These are phyloP conservation scores for Immersiella caudata DNA, from an alignment of 495 filamentous ascomycete genomes.

Conservation along the genomic window DNA sequence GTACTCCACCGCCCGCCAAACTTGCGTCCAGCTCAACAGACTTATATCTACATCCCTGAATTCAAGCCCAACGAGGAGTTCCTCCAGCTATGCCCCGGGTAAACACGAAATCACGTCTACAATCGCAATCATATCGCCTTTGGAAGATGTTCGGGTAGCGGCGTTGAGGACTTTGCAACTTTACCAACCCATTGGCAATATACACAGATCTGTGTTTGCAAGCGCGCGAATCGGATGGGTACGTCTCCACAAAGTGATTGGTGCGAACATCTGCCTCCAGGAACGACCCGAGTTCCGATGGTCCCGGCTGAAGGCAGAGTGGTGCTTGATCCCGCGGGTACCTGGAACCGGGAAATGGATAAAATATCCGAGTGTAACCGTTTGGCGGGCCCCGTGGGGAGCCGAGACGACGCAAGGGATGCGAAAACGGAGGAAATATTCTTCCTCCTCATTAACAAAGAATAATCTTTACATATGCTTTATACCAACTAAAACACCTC, in stretches of 20 bases:
- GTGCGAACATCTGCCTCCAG: neutral
- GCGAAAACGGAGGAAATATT: neutral
- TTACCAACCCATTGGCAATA: neutral
- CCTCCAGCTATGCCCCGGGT: neutral
- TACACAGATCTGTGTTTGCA: neutral
- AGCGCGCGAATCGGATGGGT: neutral
- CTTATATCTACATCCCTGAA: neutral
- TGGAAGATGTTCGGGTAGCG: neutral
- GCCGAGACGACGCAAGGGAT: neutral
- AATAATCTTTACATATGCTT: too few species aligned
- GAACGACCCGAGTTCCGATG: neutral
- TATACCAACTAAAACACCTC: too few species aligned
- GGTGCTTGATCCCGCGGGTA: neutral
- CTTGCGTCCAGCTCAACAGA: neutral
- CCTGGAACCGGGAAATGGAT: slow-evolving; percentile 3
- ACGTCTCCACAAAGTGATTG: neutral
- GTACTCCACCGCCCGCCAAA: neutral
- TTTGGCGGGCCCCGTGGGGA: neutral
- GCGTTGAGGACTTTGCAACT: neutral
- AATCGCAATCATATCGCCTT: neutral
- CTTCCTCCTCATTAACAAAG: neutral
- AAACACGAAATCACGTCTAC: neutral
- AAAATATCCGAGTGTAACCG: neutral
- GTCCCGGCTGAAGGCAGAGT: neutral
- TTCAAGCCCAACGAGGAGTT: neutral